Evolutionary conservation across 1,284 basidiomycete genomes (phyloP), one percentile per base, ranked within the genome.

Genomic region (Fomitiporia mediterranea): DNA sequence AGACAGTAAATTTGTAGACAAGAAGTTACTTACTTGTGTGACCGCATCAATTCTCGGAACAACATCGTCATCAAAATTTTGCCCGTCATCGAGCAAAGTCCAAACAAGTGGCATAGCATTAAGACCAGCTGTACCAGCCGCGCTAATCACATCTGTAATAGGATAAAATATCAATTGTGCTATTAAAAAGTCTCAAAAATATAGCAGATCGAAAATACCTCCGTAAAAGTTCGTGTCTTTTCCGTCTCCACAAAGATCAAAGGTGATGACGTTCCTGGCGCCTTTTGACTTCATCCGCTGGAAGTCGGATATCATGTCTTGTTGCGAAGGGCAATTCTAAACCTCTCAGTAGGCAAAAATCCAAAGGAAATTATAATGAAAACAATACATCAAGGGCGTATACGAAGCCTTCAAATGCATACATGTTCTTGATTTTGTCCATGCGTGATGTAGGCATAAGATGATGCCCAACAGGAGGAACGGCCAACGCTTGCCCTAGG

Each of bases 331-430:
- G 32, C 53, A 55, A n/a, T 47, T 49, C 53, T 55, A n/a, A 27
- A 19, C 11, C 7, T 8, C n/a, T n/a, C n/a, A n/a, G n/a, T n/a
- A n/a, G n/a, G n/a, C n/a, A n/a, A n/a, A n/a, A n/a, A n/a, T n/a
- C n/a, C 15, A 21, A 21, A 40, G 2, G 30, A 37, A 15, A 21
- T 17, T 35, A 37, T 0, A 1, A 23, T 17, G 8, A 37, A 40
- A 35, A 19, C 27, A 30, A 13, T 19, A 57, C 56, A 28, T 57
- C 56, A 28, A 57, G 51, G 9, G 56, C 50, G 23, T 57, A 57
- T 15, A 57, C 56, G 27, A 57, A 57, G 32, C 56, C 56, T 46
- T 40, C 51, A 32, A 57, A 57, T 3, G 34, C 56, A 28, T 57
- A 53, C 56, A 57, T 53, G 23, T 23, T 48, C 21, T 44, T 57